A percentile compares a stretch with the other conserved stretches of the same genome.
Evolutionary conservation across 495 filamentous ascomycete species (phyloP).

Genomic region (Articulospora tetracladia): DNA sequence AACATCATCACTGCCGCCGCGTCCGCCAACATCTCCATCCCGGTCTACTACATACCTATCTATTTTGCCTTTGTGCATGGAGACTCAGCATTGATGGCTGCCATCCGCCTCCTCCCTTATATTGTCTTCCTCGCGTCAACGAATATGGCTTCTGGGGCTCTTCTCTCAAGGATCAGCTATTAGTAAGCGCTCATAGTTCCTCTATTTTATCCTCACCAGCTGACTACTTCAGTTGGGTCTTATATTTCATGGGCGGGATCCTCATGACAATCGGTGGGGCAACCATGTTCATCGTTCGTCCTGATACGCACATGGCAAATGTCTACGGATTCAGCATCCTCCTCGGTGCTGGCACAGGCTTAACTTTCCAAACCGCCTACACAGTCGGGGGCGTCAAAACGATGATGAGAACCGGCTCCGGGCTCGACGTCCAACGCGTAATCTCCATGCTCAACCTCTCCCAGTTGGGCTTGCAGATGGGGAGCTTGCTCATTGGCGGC

Average conservation of each 20-base stretch:
- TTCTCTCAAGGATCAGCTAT: constrained; percentile 43
- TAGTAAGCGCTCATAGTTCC: too few species aligned
- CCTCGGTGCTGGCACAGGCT: constrained; percentile 43
- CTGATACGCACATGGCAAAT: constrained; percentile 25
- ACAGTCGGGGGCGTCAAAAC: constrained; percentile 41
- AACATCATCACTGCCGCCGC: constrained; percentile 34
- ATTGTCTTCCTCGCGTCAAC: constrained; percentile 36
- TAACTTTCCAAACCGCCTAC: constrained; percentile 39
- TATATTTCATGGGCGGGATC: constrained; percentile 43
- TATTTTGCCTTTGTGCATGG: constrained; percentile 44
- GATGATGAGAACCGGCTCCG: constrained; percentile 35
- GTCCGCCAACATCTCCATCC: constrained; percentile 30
- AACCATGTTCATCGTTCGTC: constrained; percentile 37
- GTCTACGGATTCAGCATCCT: constrained; percentile 49
- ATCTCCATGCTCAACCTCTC: constrained; percentile 46
- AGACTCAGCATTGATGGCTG: constrained; percentile 32
- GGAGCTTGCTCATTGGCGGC: constrained; percentile 45
- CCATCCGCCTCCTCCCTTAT: constrained; percentile 47
- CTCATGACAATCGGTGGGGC: constrained; percentile 44
- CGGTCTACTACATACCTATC: constrained; percentile 49
- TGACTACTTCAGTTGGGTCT: too few species aligned
- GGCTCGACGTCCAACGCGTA: too few species aligned
- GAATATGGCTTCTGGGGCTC: constrained; percentile 39
- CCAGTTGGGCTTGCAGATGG: constrained; percentile 40
- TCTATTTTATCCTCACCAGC: too few species aligned